These are phyloP conservation scores for Cladobotryum protrusum DNA, from an alignment of 2,329 filamentous ascomycete genomes.

Conservation along the genomic window DNA sequence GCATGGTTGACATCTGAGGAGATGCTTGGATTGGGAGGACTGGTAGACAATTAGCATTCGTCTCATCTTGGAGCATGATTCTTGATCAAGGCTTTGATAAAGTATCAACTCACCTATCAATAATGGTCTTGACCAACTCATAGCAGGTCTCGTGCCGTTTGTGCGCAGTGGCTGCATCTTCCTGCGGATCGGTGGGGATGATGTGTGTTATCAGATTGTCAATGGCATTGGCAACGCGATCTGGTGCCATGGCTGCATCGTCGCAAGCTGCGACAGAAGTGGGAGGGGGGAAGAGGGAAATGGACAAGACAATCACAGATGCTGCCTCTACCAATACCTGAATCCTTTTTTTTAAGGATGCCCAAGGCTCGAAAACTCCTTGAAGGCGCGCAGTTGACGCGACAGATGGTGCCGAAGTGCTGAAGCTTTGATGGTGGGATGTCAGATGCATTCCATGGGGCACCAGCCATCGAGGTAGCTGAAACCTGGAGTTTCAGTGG, in stretches of 20 bases:
- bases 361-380: background rate
- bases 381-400: slow-evolving; percentile 6
- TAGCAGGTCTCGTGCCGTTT: slow-evolving; percentile 61
- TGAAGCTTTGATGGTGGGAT: slow-evolving; percentile 7
- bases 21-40: slow-evolving; percentile 47
- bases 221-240: slow-evolving; percentile 72
- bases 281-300: background rate
- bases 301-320: background rate
- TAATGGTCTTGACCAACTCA: slow-evolving; percentile 42
- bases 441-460: background rate
- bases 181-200: slow-evolving; percentile 56
- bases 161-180: slow-evolving; percentile 62
- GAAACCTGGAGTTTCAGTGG: background rate
- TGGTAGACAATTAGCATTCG: slow-evolving; percentile 18
- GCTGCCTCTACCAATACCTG: background rate
- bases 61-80: background rate
- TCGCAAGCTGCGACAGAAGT: slow-evolving; percentile 21
- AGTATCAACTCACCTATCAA: slow-evolving; percentile 41
- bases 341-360: background rate
- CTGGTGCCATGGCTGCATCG: slow-evolving; percentile 51
- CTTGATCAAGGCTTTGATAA: background rate
- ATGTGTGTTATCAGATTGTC: slow-evolving; percentile 71
- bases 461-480: slow-evolving; percentile 1
- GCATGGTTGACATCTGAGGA: slow-evolving; percentile 81
- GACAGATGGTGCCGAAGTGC: background rate